A percentile compares a stretch with the other conserved stretches of the same genome.
Evolutionary conservation across 2,329 filamentous ascomycete species (phyloP).

Genomic region (Trematosphaeria pertusa): DNA sequence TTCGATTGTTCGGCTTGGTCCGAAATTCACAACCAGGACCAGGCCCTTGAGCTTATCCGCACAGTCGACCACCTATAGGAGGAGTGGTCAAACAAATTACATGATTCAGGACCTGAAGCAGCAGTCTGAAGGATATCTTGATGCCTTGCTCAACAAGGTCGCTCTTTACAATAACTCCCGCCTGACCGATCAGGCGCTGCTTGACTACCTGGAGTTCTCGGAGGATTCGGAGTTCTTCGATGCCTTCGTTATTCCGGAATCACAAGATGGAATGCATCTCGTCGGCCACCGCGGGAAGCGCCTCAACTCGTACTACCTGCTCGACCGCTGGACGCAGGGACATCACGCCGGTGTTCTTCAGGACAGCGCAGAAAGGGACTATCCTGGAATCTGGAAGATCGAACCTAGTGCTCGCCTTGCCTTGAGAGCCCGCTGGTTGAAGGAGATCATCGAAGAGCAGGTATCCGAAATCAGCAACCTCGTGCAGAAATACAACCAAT

Average conservation of each 20-base stretch:
- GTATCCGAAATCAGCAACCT: slow-evolving; percentile 50
- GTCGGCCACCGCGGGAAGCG: slow-evolving; percentile 57
- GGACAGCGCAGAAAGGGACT: slow-evolving; percentile 31
- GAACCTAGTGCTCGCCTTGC: slow-evolving; percentile 42
- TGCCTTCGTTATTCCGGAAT: slow-evolving; percentile 61
- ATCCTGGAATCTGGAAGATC: slow-evolving; percentile 61
- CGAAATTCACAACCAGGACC: slow-evolving; percentile 62
- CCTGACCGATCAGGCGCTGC: slow-evolving; percentile 29
- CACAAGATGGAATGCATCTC: slow-evolving; percentile 53
- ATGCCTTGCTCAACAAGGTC: slow-evolving; percentile 19
- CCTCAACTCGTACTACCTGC: slow-evolving; percentile 59
- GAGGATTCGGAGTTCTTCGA: slow-evolving; percentile 61
- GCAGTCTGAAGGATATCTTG: slow-evolving; percentile 43
- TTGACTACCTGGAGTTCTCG: slow-evolving; percentile 62
- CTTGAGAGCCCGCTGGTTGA: slow-evolving; percentile 38
- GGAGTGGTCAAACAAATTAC: slow-evolving; percentile 43
- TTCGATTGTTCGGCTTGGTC: slow-evolving; percentile 68
- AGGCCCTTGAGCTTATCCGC: slow-evolving; percentile 55
- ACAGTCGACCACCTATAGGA: slow-evolving; percentile 46
- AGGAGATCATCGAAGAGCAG: slow-evolving; percentile 57
- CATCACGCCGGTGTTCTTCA: slow-evolving; percentile 55
- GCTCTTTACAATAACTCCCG: slow-evolving; percentile 11
- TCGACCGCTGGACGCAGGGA: slow-evolving; percentile 61
- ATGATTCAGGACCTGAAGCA: slow-evolving; percentile 54
- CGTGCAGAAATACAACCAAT: slow-evolving; percentile 52